These are phyloP conservation scores for Aspergillus leporis DNA, from an alignment of 495 filamentous ascomycete species.

Conservation along the genomic window DNA sequence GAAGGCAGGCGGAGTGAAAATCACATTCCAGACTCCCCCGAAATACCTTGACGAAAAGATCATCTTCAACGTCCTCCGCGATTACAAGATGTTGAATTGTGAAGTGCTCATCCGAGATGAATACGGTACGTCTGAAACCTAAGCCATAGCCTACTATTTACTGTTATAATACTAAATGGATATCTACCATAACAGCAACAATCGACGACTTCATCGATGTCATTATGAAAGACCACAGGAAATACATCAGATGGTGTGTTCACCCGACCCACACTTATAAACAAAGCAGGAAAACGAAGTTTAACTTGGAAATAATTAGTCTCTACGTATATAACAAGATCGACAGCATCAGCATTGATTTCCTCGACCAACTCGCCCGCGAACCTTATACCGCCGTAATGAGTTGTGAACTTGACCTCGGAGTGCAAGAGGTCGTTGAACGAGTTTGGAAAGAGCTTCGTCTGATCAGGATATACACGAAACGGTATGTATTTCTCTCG, in stretches of 20 bases:
- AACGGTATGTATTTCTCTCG: slow-evolving; percentile 59
- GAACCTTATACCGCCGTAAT: slow-evolving; percentile 95
- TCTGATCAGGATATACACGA: slow-evolving; percentile 93
- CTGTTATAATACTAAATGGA: neutral
- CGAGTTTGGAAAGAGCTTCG: slow-evolving; percentile 93
- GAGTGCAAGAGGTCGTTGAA: slow-evolving; percentile 94
- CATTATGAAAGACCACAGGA: slow-evolving; percentile 98
- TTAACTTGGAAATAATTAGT: slow-evolving; percentile 49
- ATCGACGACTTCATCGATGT: slow-evolving; percentile 99
- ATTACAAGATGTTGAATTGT: slow-evolving; percentile 99
- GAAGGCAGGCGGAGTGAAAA: slow-evolving; percentile 98
- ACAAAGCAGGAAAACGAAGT: slow-evolving; percentile 4
- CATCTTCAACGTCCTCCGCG: slow-evolving; percentile 91
- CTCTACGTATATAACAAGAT: slow-evolving; percentile 99
- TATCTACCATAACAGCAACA: slow-evolving; percentile 57
- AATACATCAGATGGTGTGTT: slow-evolving; percentile 82
- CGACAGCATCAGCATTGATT: slow-evolving; percentile 90
- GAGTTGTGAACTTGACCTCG: slow-evolving; percentile 96
- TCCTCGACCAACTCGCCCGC: slow-evolving; percentile 85
- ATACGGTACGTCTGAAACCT: slow-evolving; percentile 54
- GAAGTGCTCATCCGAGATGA: slow-evolving; percentile 96
- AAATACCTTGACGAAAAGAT: slow-evolving; percentile 96
- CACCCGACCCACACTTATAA: neutral
- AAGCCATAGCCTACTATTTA: neutral
- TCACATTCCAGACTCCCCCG: slow-evolving; percentile 87